Conservation (phyloP, 2,329 filamentous ascomycete genomes). For the Cyphellophora europaea region DNA sequence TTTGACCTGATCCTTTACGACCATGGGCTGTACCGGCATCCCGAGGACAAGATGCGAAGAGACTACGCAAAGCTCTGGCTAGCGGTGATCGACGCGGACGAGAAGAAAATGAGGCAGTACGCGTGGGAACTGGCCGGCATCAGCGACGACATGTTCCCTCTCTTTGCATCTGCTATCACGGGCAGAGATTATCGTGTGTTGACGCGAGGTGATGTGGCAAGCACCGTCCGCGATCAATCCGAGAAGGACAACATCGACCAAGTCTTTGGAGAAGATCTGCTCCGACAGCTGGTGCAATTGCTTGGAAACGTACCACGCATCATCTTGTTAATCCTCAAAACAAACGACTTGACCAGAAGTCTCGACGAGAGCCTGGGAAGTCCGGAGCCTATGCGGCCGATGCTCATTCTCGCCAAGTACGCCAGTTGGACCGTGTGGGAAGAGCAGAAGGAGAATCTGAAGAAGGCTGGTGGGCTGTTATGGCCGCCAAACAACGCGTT, state of each 20-base stretch:
- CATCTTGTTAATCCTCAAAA: conserved; percentile 92
- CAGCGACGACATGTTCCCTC: conserved; percentile 78
- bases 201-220: conserved; percentile 41
- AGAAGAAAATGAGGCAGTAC: conserved; percentile 77
- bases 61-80: conserved; percentile 97
- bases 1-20: conserved; percentile 97
- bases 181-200: conserved; percentile 81
- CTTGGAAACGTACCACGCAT: conserved; percentile 83
- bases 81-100: conserved; percentile 83
- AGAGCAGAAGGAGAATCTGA: conserved; percentile 45
- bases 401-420: conserved; percentile 56
- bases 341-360: conserved; percentile 88
- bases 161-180: conserved; percentile 94
- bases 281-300: conserved; percentile 79
- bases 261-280: conserved; percentile 75
- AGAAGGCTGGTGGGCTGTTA: conserved; percentile 39
- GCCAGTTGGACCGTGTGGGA: conserved; percentile 54
- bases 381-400: conserved; percentile 50
- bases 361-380: conserved; percentile 70
- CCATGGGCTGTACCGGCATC: conserved; percentile 91
- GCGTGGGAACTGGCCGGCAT: conserved; percentile 83
- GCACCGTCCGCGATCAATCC: conserved; percentile 51
- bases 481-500: conserved; percentile 42
- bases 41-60: conserved; percentile 65
- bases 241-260: conserved; percentile 84